These are phyloP conservation scores for Pisolithus orientalis DNA, from an alignment of 768 basidiomycete genomes.

Conservation along the genomic window DNA sequence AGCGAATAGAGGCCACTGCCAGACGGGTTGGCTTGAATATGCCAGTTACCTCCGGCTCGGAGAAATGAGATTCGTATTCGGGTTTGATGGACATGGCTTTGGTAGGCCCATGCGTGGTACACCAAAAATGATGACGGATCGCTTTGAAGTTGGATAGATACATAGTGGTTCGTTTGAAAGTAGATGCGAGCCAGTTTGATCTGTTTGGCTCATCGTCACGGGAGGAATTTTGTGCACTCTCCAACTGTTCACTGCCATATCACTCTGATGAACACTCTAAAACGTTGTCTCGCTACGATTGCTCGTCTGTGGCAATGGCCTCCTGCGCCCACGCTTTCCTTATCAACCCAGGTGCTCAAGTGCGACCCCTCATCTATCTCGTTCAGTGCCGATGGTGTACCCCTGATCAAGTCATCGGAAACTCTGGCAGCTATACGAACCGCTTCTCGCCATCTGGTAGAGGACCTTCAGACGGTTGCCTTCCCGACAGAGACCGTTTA, in stretches of 20 bases:
- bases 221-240: no score
- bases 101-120: background rate
- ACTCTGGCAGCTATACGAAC: slow-evolving; percentile 48
- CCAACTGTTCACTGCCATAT: no score
- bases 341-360: slow-evolving; percentile 38
- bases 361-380: slow-evolving; percentile 62
- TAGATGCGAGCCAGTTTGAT: no score
- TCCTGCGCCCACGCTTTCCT: slow-evolving; percentile 6
- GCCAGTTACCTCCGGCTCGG: slow-evolving; percentile 40
- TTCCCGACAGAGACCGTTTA: slow-evolving; percentile 99
- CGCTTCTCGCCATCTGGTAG: slow-evolving; percentile 51
- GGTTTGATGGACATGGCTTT: background rate
- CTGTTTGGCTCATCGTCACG: no score
- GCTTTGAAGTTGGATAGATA: no score
- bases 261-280: slow-evolving; percentile 4
- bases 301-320: slow-evolving; percentile 21
- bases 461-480: slow-evolving; percentile 55
- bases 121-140: no score
- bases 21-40: slow-evolving; percentile 83
- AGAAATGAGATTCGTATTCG: background rate
- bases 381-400: slow-evolving; percentile 43
- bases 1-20: slow-evolving; percentile 80
- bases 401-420: slow-evolving; percentile 42
- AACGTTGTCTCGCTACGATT: slow-evolving; percentile 3
- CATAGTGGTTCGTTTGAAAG: no score